Base-by-base conservation (phyloP, 2,329 filamentous ascomycete species). In the Aspergillus sp. region DNA sequence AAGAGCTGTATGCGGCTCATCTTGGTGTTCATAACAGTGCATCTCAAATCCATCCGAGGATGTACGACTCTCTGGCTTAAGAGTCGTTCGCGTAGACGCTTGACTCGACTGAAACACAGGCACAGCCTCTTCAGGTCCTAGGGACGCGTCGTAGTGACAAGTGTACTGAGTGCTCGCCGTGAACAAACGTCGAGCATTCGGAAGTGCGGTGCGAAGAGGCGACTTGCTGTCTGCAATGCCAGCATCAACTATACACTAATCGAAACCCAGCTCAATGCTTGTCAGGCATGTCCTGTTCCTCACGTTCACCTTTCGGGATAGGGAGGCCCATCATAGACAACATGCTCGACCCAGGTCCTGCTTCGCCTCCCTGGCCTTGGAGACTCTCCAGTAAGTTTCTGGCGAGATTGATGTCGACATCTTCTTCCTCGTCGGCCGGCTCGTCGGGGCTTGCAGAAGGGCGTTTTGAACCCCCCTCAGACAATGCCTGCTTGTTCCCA, bases 351-450 rank as follows among this genome's bases (percentile, higher is more conserved):
- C 83, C 82, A 1, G 91, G 91, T 0, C 91, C 91, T 19, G 85
- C 71, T 67, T 82, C 75, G 8, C 91, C 91, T 12, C 70, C 85
- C 57, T 96, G 89, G 11, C 83, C 80, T 53, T 93, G 93, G 61
- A 98, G 88, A 48, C 85, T 89, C 57, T 95, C 86, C 1, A 98
- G 67, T 34, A 98, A 67, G 50, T 96, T 96, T 57, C 82, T 86
- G 12, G 84, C 86, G 15, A 98, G 68, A 40, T 91, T 89, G 45
- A 86, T 82, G 53, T 96, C 84, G 16, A 91, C 75, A 41, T 86
- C 71, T 4, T 91, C 72, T 33, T 81, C 77, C 15, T 59, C 58
- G 2, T 48, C 41, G 8, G 40, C 39, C 17, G 52, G 51, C 22
- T 43, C 45, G n/a, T 43, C 36, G 8, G 47, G 45, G 4, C 30